Base-by-base conservation (phyloP, 345 rosid species). In the Syzygium aromaticum region DNA sequence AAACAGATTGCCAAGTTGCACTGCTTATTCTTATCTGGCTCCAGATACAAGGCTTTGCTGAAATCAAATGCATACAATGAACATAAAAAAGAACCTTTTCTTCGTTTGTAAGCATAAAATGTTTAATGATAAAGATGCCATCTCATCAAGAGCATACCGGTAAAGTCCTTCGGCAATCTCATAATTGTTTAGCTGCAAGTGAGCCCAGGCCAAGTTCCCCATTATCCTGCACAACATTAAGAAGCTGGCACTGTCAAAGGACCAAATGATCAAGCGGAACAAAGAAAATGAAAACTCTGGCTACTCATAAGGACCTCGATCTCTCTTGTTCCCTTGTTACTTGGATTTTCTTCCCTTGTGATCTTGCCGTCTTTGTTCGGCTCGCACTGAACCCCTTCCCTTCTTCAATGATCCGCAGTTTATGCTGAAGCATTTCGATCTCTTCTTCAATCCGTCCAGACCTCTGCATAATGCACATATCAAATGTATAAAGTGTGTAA, bases 161-260 rank as follows among this genome's bases (percentile, higher is more conserved):
- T 96, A 95, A 90, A 92, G 87, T 46, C 94, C 94, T 87, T 95
- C 97, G 19, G 98, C 97, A n/a, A 92, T 92, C 87, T 96, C 94
- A 51, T 92, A 96, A 89, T 97, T 92, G 87, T 92, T 94, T 49
- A 92, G 88, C 93, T 93, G 96, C 89, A 97, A 87, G 86, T 94
- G 94, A 88, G 97, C 98, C 99, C 98, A 97, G 12, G 98, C 99
- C 90, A 97, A 86, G 89, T 96, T 96, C 59, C 99, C 99, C 10
- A 95, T 86, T 84, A 96, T 89, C 93, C 99, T 95, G 88, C 61
- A 88, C 40, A 3, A 12, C 13, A 25, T 38, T 19, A 33, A 28
- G 21, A 59, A 80, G 23, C 11, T 12, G 64, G 11, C 54, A 33
- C 9, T 7, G 11, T 51, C 3, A 52, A 25, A 9, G 73, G n/a